Base-by-base conservation (phyloP, 192 early-diverging fungal species). In the Borealophlyctis nickersoniae region DNA sequence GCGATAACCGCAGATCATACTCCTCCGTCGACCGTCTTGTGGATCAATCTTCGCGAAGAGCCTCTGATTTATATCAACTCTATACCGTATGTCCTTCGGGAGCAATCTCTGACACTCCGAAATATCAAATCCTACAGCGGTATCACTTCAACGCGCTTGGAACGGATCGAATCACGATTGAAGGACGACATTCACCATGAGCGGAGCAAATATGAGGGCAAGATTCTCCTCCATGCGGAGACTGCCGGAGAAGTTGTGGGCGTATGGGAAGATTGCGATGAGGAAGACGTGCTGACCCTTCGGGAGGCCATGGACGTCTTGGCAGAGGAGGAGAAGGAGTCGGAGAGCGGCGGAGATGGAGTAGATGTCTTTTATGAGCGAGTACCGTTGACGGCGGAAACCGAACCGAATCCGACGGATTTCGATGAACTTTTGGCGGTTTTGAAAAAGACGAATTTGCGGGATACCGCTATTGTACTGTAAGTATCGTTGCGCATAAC, bases 11-110 rank as follows among this genome's bases (percentile, higher is more conserved):
- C 70, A 23, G 67, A 58, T 11, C 63, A 53, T 19, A 9, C 53
- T 9, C 45, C 63, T 7, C 28, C 31, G 2, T 11, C 29, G 29
- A 16, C 19, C 16, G 70, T 85, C 26, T 39, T 81, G n/a, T 85
- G 83, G 82, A 85, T 86, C 52, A 87, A 87, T 60, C 55, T 86
- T n/a, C 73, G 86, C 33, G 86, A 87, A 62, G 86, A 87, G 53
- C 86, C 86, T 11, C 75, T 87, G 27, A 81, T 84, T 26, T 87
- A 87, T 60, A 76, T 87, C 52, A 85, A 85, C 55, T 82, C 81
- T 24, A 71, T 81, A n/a, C 84, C 86, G 3, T 83, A 86, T 53
- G 86, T 87, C 1, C 73, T 87, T 4, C 69, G 86, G 9, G 84
- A 87, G 58, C 66, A 75, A 35, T 78, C 67, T 50, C 60, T 80